Evolutionary conservation across 768 basidiomycete genomes (phyloP), one percentile per base, ranked within the genome.

Genomic region (Pluteus cervinus): DNA sequence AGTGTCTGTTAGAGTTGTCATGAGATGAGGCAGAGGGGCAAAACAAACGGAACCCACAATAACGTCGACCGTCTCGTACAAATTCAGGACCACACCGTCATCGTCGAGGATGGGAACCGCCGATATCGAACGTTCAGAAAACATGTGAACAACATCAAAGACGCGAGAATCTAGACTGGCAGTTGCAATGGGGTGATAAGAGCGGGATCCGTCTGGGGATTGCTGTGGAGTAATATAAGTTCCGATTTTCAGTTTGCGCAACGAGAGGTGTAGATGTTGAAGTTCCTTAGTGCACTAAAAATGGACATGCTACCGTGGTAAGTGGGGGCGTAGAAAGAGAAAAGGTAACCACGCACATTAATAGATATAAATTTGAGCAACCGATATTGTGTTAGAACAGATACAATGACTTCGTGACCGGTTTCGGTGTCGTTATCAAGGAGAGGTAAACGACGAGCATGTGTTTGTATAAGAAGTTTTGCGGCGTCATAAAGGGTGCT

Each of bases 51-150:
- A 15, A 71, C 83, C 51, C 60, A 96, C 93, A 44, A 98, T 94
- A 34, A 99, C 94, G 67, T 99, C 96, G 16, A 99, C 96, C 4
- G 96, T 97, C 62, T 99, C 96, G 56, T 97, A 99, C 33, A 99
- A 62, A 55, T 99, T 93, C 46, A 98, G 74, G 28, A 99, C 96
- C 37, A 92, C 75, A 7, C 94, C 94, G 6, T 90, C 75, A 41
- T 86, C 78, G 50, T 99, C 89, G 21, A 98, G 73, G 54, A 99
- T 97, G 6, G 96, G 96, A 4, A 99, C 94, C 4, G 94, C 94
- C 7, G 89, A 92, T 48, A 99, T 96, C 18, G 92, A 84, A 29
- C 85, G 76, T 58, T 92, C 87, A 0, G 90, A 94, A 58, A 98
- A 98, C 85, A 94, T 91, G 54, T 99, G 96, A 2, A 98, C 96